Conservation (phyloP, 2,329 filamentous ascomycete species). For the Aureobasidium sp. region DNA sequence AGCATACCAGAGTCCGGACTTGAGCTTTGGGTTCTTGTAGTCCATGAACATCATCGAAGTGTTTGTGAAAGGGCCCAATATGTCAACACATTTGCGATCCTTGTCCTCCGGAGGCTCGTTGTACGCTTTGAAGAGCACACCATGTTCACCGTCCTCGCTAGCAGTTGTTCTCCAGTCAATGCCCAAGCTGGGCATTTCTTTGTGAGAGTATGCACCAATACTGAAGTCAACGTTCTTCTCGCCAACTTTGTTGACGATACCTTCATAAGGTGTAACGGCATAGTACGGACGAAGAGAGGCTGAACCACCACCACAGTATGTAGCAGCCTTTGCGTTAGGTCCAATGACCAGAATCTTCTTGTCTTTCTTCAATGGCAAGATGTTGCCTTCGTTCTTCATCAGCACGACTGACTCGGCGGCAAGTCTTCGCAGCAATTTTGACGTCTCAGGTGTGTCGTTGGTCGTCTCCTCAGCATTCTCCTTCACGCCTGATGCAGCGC, state of each 20-base stretch:
- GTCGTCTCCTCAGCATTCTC: constrained; percentile 26
- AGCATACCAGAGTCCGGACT: constrained; percentile 33
- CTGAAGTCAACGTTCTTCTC: constrained; percentile 16
- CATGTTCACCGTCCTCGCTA: neutral
- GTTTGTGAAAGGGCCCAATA: constrained; percentile 35
- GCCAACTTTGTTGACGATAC: constrained; percentile 23
- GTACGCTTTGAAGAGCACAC: constrained; percentile 31
- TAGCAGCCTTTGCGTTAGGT: constrained; percentile 63
- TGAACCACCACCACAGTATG: constrained; percentile 35
- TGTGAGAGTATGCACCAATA: constrained; percentile 20
- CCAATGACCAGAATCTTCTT: constrained; percentile 68
- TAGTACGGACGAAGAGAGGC: constrained; percentile 30
- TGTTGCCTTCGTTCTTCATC: constrained; percentile 60
- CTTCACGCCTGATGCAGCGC: constrained; percentile 21
- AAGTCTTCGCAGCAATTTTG: constrained; percentile 24
- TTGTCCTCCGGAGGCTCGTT: constrained; percentile 45
- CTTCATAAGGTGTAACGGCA: constrained; percentile 27
- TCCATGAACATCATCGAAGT: constrained; percentile 42
- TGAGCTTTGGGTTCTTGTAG: constrained; percentile 38
- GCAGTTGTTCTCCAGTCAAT: neutral
- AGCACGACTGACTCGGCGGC: constrained; percentile 26
- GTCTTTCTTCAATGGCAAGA: constrained; percentile 58
- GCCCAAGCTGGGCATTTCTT: constrained; percentile 12
- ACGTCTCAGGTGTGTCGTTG: constrained; percentile 27
- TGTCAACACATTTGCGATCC: constrained; percentile 46